These are phyloP conservation scores for Clonostachys rosea DNA, from an alignment of 2,329 filamentous ascomycete genomes.

Conservation along the genomic window DNA sequence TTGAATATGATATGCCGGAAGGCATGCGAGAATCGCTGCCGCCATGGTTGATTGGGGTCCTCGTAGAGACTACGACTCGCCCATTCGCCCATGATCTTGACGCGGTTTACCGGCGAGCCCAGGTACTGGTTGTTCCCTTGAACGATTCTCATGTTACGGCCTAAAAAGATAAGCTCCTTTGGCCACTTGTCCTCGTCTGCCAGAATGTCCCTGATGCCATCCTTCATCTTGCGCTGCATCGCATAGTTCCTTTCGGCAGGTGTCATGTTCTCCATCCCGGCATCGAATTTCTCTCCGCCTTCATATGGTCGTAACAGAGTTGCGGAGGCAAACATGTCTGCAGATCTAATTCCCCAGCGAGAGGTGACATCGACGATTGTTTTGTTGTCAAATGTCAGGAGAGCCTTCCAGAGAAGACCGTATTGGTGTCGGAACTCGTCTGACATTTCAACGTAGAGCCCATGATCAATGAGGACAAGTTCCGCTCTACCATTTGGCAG, in stretches of 20 bases:
- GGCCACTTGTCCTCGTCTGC: conserved; percentile 86
- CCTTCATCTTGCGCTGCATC: conserved; percentile 82
- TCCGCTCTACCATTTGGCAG: conserved; percentile 78
- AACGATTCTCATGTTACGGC: conserved; percentile 86
- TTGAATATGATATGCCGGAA: conserved; percentile 81
- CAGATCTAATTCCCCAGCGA: conserved; percentile 82
- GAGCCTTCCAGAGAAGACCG: conserved; percentile 84
- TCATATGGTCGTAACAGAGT: conserved; percentile 89
- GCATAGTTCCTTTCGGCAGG: conserved; percentile 76
- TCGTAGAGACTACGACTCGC: conserved; percentile 80
- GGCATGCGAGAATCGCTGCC: conserved; percentile 62
- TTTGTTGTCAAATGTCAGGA: conserved; percentile 89
- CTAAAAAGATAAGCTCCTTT: conserved; percentile 87
- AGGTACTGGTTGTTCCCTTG: conserved; percentile 91
- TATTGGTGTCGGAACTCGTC: conserved; percentile 83
- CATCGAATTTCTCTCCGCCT: conserved; percentile 68
- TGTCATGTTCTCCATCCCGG: conserved; percentile 52
- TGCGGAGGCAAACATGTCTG: conserved; percentile 87
- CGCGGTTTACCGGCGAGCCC: conserved; percentile 82
- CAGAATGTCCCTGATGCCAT: conserved; percentile 63
- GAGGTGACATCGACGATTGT: conserved; percentile 69
- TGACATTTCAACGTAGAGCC: conserved; percentile 89
- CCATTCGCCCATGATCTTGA: conserved; percentile 93
- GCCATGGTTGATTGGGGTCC: conserved; percentile 57
- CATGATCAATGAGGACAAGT: conserved; percentile 94